A percentile compares a stretch with the other conserved stretches of the same genome.
Evolutionary conservation across 768 basidiomycete species (phyloP).

Genomic region (Tulasnella sp.): DNA sequence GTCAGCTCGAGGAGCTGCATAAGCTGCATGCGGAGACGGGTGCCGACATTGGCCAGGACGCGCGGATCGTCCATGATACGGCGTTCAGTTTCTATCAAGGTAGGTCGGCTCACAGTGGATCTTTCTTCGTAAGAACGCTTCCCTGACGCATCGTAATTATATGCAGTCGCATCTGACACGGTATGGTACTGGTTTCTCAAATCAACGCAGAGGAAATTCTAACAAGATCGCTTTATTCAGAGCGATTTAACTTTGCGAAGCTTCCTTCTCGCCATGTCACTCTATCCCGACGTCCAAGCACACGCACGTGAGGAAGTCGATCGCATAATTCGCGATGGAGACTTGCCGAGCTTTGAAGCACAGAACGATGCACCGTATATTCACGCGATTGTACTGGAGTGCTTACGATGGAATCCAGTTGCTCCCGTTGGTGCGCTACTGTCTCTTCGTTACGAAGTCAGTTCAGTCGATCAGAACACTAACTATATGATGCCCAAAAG

Average conservation of each 20-base stretch:
- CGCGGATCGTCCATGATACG: neutral
- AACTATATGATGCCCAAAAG: neutral
- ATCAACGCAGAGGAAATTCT: neutral
- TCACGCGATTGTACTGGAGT: conserved; percentile 26
- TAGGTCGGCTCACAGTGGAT: neutral
- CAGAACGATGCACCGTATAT: conserved; percentile 28
- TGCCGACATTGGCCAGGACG: neutral
- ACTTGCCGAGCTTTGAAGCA: conserved; percentile 25
- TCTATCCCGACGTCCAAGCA: conserved; percentile 19
- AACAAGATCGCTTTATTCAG: neutral
- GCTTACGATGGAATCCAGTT: conserved; percentile 24
- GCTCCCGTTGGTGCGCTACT: conserved; percentile 35
- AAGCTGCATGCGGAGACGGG: neutral
- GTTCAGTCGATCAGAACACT: neutral
- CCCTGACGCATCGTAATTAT: neutral
- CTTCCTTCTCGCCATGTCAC: neutral
- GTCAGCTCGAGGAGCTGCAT: neutral
- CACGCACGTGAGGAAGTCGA: conserved; percentile 26
- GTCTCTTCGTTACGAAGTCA: neutral
- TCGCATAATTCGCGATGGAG: conserved; percentile 23
- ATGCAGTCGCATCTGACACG: neutral
- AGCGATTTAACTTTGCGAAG: neutral
- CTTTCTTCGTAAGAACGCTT: neutral
- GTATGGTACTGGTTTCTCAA: neutral
- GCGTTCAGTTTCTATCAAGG: neutral